phyloP scores from a whole-genome alignment of 768 basidiomycete species.

The Phaeotremella skinneri region DNA sequence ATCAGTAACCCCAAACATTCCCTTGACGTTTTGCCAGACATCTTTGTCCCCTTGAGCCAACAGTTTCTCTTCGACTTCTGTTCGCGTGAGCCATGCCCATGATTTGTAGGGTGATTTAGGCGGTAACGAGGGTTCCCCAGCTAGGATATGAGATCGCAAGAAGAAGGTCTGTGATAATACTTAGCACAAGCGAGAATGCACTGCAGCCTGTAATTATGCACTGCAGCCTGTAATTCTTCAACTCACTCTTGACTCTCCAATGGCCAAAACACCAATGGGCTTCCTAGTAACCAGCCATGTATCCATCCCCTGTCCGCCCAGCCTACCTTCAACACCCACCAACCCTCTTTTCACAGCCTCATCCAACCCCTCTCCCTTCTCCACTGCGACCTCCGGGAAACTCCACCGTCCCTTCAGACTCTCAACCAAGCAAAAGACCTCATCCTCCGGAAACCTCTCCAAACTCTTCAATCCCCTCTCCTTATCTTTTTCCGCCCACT shows the following conservation, averaged over 20 bases:
- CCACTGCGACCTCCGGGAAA: constrained; percentile 69
- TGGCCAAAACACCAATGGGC: constrained; percentile 72
- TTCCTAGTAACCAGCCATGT: constrained; percentile 89
- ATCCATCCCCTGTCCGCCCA: constrained; percentile 79
- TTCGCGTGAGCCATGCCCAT: constrained; percentile 92
- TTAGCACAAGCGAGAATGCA: constrained; percentile 1
- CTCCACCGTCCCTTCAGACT: constrained; percentile 64
- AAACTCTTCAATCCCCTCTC: constrained; percentile 61
- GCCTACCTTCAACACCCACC: constrained; percentile 54
- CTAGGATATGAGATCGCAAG: constrained; percentile 88
- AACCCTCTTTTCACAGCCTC: constrained; percentile 77
- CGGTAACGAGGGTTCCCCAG: constrained; percentile 72
- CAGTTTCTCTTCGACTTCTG: constrained; percentile 66
- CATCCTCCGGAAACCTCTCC: constrained; percentile 77
- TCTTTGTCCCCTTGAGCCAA: constrained; percentile 29
- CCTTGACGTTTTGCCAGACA: constrained; percentile 31
- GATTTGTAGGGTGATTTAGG: constrained; percentile 60
- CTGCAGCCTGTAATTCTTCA: neutral
- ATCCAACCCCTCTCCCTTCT: constrained; percentile 70
- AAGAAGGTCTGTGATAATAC: constrained; percentile 73
- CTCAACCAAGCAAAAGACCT: constrained; percentile 80
- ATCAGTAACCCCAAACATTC: constrained; percentile 30
- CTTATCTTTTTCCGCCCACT: constrained; percentile 34
- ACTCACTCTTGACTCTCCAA: constrained; percentile 36
- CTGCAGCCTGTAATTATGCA: neutral